These are phyloP conservation scores for Elaeis oleifera DNA, from an alignment of 202 grass and related monocot genomes.

Conservation along the genomic window DNA sequence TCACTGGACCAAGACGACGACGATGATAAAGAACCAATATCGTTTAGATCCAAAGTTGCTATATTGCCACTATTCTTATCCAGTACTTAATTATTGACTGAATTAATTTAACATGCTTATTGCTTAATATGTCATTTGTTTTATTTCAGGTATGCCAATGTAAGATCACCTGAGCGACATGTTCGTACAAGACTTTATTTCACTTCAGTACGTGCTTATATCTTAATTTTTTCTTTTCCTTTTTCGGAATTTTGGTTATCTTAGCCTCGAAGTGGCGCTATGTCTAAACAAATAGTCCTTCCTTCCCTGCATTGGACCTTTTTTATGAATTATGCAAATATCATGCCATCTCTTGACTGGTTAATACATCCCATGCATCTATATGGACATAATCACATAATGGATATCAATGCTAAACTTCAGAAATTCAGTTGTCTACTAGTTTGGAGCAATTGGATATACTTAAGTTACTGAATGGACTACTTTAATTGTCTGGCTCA, in stretches of 20 bases:
- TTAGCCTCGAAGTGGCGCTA: too few species aligned
- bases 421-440: too few species aligned
- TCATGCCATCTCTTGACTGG: too few species aligned
- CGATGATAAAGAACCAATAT: constrained; percentile 84
- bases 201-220: constrained; percentile 62
- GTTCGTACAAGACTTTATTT: constrained; percentile 98
- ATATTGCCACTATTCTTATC: neutral
- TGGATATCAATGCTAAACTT: too few species aligned
- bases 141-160: constrained; percentile 86
- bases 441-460: too few species aligned
- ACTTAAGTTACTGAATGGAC: too few species aligned
- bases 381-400: too few species aligned
- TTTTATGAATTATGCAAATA: too few species aligned
- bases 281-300: too few species aligned
- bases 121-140: constrained; percentile 28
- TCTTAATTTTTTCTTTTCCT: constrained; percentile 20
- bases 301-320: too few species aligned
- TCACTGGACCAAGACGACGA: constrained; percentile 51
- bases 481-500: too few species aligned
- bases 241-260: neutral
- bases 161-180: constrained; percentile 77
- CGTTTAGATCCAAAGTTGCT: constrained; percentile 90
- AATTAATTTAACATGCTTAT: constrained; percentile 19
- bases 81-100: constrained; percentile 13
- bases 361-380: too few species aligned